Base-by-base conservation (phyloP, 2,329 filamentous ascomycete species). In the Diaporthe sp. region DNA sequence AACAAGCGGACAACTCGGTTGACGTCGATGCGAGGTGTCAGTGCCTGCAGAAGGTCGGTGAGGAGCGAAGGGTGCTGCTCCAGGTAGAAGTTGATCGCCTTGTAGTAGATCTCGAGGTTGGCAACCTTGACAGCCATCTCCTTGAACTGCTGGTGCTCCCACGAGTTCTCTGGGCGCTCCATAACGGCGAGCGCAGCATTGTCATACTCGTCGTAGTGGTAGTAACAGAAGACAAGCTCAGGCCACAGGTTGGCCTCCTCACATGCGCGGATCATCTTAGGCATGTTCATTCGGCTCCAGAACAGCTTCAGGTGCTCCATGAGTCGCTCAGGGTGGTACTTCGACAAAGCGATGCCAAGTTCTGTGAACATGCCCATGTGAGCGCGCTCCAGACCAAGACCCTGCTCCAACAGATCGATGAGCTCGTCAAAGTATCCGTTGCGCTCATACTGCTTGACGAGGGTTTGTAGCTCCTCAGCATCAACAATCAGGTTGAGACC, bases 121-220 rank as follows among this genome's bases (percentile, higher is more conserved):
- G 96, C 95, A 78, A 98, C 96, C 90, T 99, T 99, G 86, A 98
- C 92, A 74, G 98, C 90, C 69, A 97, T 98, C 82, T 99, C 97
- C 89, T 99, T 99, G 92, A 99, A 99, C 66, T 97, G 97, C 83
- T 98, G 95, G 86, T 99, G 97, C 84, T 99, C 97, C 97, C 97
- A 99, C 1, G 97, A 96, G 87, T 98, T 97, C 78, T 97, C 93
- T 17, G 97, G 94, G 79, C 95, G 95, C 88, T 99, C 97, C 91
- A 99, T 99, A 87, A 99, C 98, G 25, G 97, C 95, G 72, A 99
- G 90, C 64, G 96, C 95, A 58, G 97, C 97, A 81, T 99, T 98
- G 85, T 99, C 97, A 85, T 94, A 98, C 83, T 99, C 97, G 78
- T 99, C 97, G 81, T 98, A 98, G 86, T 99, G 97, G 83, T 95